These are phyloP conservation scores for Crucihimalaya himalaica DNA, from an alignment of 345 rosid genomes.

Conservation along the genomic window DNA sequence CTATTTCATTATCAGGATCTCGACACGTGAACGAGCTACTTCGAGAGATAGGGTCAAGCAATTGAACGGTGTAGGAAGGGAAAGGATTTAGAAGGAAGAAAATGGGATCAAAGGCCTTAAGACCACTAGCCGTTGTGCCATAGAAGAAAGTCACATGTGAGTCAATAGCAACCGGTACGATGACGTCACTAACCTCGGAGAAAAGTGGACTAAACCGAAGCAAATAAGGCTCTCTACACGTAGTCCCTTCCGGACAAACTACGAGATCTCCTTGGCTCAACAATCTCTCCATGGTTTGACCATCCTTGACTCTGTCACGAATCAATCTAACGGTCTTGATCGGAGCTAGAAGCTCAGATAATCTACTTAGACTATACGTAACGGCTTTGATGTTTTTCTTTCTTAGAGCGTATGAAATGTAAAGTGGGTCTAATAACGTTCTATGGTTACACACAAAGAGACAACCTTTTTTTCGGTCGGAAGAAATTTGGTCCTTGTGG, in stretches of 20 bases:
- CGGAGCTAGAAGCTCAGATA: slow-evolving; percentile 50
- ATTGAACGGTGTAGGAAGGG: slow-evolving; percentile 28
- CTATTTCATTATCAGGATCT: slow-evolving; percentile 21
- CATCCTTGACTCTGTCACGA: slow-evolving; percentile 49
- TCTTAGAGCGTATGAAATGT: slow-evolving; percentile 27
- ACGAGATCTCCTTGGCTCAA: slow-evolving; percentile 48
- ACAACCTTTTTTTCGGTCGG: slow-evolving; percentile 21
- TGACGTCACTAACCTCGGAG: slow-evolving; percentile 52
- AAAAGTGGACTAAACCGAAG: slow-evolving; percentile 64
- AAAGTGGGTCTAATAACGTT: slow-evolving; percentile 59
- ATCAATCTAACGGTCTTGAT: slow-evolving; percentile 46
- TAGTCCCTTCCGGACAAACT: slow-evolving; percentile 69
- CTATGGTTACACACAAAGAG: slow-evolving; percentile 63
- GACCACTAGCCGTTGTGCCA: slow-evolving; percentile 61
- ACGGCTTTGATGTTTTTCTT: slow-evolving; percentile 53
- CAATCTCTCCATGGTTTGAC: slow-evolving; percentile 37
- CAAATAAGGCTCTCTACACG: slow-evolving; percentile 65
- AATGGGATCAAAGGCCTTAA: slow-evolving; percentile 52
- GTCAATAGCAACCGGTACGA: slow-evolving; percentile 55
- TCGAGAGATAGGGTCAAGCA: slow-evolving; percentile 40
- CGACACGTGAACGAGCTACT: slow-evolving; percentile 30
- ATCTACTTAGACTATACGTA: slow-evolving; percentile 54
- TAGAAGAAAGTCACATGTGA: slow-evolving; percentile 51
- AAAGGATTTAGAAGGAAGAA: slow-evolving; percentile 52
- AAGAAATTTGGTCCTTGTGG: neutral